These are phyloP conservation scores for Cryptosporidium ubiquitum DNA, from an alignment of 169 alveolate species.

Conservation along the genomic window DNA sequence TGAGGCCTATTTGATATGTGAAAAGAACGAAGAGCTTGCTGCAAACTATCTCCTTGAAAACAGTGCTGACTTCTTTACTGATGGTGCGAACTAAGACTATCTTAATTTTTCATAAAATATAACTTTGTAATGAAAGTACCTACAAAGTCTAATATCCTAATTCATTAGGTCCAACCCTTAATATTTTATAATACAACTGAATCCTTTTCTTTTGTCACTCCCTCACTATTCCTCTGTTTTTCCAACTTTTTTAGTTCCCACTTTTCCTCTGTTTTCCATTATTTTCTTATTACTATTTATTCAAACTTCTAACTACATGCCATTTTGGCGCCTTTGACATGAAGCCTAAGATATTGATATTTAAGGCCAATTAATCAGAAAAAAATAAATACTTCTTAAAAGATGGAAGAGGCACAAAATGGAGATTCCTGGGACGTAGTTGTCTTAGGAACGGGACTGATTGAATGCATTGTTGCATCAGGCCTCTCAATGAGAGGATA, in stretches of 20 bases:
- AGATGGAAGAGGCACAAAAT: background rate
- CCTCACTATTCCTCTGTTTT: background rate
- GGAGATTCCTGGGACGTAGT: constrained; percentile 53
- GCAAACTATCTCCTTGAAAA: constrained; percentile 89
- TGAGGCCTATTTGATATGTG: constrained; percentile 97
- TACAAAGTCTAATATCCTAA: background rate
- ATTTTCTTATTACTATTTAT: background rate
- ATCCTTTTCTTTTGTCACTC: background rate
- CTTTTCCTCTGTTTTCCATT: background rate
- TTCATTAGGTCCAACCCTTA: background rate
- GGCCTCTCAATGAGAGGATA: constrained; percentile 64
- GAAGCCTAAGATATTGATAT: background rate
- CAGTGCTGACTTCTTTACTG: constrained; percentile 80
- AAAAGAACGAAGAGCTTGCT: constrained; percentile 93
- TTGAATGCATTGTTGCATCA: constrained; percentile 58
- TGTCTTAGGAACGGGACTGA: constrained; percentile 46
- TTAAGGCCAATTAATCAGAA: background rate
- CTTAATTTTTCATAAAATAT: background rate
- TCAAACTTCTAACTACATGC: background rate
- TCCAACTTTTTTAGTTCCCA: background rate
- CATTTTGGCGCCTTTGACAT: constrained; percentile 1
- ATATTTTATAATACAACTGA: background rate
- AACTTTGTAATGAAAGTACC: background rate
- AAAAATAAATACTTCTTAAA: background rate
- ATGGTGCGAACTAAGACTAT: constrained; percentile 24